Conservation (phyloP, 208 protist genomes). For the Trypanosoma lewisi region DNA sequence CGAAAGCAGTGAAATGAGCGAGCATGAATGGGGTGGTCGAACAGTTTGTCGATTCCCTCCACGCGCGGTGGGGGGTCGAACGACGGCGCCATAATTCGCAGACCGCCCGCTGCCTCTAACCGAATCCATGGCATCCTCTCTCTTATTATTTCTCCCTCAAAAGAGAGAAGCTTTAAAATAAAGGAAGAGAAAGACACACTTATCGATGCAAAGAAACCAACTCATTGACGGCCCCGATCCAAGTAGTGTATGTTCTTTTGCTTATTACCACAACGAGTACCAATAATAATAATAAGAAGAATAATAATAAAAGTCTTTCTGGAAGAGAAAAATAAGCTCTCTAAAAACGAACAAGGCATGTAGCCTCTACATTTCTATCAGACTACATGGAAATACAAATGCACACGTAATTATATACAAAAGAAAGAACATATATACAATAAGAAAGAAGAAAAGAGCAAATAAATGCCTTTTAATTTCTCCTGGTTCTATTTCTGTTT, state of each 20-base stretch:
- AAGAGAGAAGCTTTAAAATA: constrained; percentile 23
- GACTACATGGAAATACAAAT: constrained; percentile 7
- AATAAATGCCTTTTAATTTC: no score
- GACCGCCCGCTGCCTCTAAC: constrained; percentile 43
- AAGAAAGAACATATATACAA: no score
- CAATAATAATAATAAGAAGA: no score
- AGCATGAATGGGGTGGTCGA: constrained; percentile 26
- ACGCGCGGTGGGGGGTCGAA: constrained; percentile 40
- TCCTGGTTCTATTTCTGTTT: no score
- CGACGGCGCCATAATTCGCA: constrained; percentile 56
- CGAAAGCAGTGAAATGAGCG: constrained; percentile 38
- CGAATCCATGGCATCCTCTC: constrained; percentile 63
- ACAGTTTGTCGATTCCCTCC: constrained; percentile 53
- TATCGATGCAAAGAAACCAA: constrained; percentile 5
- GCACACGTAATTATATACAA: neutral
- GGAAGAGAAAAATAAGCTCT: no score
- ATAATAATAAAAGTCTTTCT: no score
- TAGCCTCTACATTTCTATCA: neutral
- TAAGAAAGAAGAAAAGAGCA: no score
- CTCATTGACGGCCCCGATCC: neutral
- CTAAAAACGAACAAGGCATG: no score
- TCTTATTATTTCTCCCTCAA: neutral
- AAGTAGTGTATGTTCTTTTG: neutral
- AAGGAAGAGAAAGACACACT: constrained; percentile 6
- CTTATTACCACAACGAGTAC: neutral